Conservation (phyloP, 208 protist genomes). For the Acanthamoeba castellanii region DNA sequence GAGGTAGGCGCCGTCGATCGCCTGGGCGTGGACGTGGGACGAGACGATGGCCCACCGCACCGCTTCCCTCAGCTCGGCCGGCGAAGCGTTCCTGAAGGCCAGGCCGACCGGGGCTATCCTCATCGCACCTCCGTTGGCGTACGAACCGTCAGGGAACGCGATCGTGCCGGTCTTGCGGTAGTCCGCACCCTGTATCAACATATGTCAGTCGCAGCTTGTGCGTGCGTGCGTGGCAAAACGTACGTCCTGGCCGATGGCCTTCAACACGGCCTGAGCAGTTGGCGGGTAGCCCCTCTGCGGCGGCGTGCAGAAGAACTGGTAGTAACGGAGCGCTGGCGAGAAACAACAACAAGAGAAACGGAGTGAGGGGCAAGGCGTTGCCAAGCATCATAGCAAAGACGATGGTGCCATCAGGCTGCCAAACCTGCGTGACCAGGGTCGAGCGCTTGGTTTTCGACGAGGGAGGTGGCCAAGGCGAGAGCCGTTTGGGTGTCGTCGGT, state of each 20-base stretch:
- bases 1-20: slow-evolving; percentile 3
- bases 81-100: slow-evolving; percentile 17
- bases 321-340: neutral
- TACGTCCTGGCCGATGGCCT: neutral
- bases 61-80: neutral
- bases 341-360: neutral
- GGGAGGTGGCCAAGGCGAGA: slow-evolving; percentile 17
- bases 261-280: neutral
- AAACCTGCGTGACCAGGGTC: neutral
- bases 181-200: neutral
- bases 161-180: slow-evolving; percentile 14
- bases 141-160: neutral
- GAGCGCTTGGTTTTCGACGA: slow-evolving; percentile 13
- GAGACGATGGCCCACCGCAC: slow-evolving; percentile 9
- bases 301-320: neutral
- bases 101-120: neutral
- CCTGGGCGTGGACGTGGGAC: neutral
- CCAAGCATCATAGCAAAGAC: no score
- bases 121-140: slow-evolving; percentile 45
- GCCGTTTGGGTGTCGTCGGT: slow-evolving; percentile 32
- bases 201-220: no score
- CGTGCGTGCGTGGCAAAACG: neutral
- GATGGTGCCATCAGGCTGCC: neutral
- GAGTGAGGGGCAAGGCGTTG: neutral
- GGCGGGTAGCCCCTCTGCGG: slow-evolving; percentile 4